Base-by-base conservation (phyloP, 2,329 filamentous ascomycete species). In the Macroventuria anomochaeta region DNA sequence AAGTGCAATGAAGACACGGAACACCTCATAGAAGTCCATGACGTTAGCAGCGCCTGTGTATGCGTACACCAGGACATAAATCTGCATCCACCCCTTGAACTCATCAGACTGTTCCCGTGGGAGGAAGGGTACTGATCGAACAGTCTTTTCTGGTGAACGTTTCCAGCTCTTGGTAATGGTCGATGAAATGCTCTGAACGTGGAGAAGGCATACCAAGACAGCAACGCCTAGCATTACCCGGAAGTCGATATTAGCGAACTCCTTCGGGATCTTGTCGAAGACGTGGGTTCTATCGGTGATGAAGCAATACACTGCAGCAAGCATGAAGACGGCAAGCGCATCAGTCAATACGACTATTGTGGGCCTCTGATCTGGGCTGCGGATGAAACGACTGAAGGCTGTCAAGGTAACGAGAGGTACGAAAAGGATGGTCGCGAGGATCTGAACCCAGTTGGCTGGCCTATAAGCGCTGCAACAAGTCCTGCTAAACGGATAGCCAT, bases 31-130 rank as follows among this genome's bases (percentile, higher is more conserved):
- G 26, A 85, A 77, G 64, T 79, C 79, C 4, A 84, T 68, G 2
- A 74, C 65, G 55, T 76, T 75, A 6, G 79, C 82, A 21, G 79
- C 81, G 17, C 81, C 79, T 28, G 83, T 82, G 68, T 84, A 87
- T 55, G 85, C 81, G 62, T 85, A 87, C 11, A 84, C 72, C 15
- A 86, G 71, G 36, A 83, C 75, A 15, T 80, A 70, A 12, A 78
- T 76, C 58, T 87, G 85, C 82, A 88, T 85, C 78, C 84, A 82
- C 2, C 86, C 86, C 72, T 87, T 88, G 80, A 85, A 86, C 66
- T 88, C 86, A 56, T 87, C 80, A 0, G 82, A 83, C 59, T 87
- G 83, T 38, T 81, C 76, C 43, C 85, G 77, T 0, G 81, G 77
- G 5, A 87, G 71, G 46, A 83, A 80, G 1, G 49, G 12, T 8